These are phyloP conservation scores for Kentomonas sorsogonicus DNA, from an alignment of 208 protist genomes.

Conservation along the genomic window DNA sequence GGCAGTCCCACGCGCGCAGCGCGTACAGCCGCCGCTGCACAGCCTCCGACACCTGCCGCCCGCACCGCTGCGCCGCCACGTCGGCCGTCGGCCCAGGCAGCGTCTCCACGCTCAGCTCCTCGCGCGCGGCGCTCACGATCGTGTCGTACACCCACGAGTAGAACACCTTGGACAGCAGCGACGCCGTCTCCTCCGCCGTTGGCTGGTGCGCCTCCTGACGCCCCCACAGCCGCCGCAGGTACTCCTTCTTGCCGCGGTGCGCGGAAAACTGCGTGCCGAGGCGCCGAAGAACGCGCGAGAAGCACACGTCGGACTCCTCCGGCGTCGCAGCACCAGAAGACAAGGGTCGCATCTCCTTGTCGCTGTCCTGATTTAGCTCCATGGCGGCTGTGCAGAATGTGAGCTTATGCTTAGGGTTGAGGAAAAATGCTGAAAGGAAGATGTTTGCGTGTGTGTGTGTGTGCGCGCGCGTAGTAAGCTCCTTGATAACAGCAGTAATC, in stretches of 20 bases:
- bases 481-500: neutral
- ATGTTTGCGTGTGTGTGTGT: neutral
- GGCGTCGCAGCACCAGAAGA: no score
- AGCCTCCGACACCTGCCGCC: slow-evolving; percentile 27
- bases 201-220: slow-evolving; percentile 27
- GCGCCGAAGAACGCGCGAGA: no score
- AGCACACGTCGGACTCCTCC: no score
- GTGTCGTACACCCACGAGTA: slow-evolving; percentile 43
- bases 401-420: no score
- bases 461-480: neutral
- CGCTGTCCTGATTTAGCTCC: no score
- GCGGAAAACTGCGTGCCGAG: no score
- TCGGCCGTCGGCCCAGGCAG: slow-evolving; percentile 27
- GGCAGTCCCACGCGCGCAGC: slow-evolving; percentile 37
- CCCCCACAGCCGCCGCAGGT: no score
- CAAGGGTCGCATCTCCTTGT: no score
- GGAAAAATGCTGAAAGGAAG: neutral
- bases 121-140: slow-evolving; percentile 28
- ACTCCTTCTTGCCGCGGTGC: no score
- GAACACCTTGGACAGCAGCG: slow-evolving; percentile 25
- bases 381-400: no score
- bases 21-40: slow-evolving; percentile 22
- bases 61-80: slow-evolving; percentile 23
- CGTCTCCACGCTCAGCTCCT: slow-evolving; percentile 30
- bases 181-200: slow-evolving; percentile 27